phyloP scores from a whole-genome alignment of 129 eudicot species.

The Flaveria robusta region DNA sequence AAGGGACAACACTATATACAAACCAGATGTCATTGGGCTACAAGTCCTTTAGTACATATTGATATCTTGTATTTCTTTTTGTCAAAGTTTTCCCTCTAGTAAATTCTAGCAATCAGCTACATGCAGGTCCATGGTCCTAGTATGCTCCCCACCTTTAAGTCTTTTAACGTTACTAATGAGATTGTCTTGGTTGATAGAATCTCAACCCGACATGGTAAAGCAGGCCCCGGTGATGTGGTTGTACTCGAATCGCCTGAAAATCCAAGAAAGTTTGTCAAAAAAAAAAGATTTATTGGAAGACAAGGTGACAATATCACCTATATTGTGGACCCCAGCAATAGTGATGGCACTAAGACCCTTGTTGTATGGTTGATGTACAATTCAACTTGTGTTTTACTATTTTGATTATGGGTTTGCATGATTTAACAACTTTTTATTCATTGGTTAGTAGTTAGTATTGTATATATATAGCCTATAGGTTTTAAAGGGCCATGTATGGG shows the following conservation, averaged over 20 bases:
- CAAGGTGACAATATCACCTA: constrained; percentile 68
- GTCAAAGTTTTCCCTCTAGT: not conserved
- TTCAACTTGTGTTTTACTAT: constrained; percentile 1
- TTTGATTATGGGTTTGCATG: constrained; percentile 17
- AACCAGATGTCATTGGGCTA: too few species aligned
- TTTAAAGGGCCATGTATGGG: constrained; percentile 71
- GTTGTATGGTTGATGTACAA: constrained; percentile 44
- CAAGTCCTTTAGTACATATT: too few species aligned
- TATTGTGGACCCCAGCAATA: constrained; percentile 50
- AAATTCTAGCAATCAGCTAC: constrained; percentile 6
- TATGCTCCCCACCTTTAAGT: constrained; percentile 94
- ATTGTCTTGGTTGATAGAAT: constrained; percentile 53
- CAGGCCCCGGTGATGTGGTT: constrained; percentile 58
- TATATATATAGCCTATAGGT: constrained; percentile 45
- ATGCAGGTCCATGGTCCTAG: constrained; percentile 70
- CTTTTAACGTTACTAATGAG: constrained; percentile 44
- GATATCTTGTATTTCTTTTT: not conserved
- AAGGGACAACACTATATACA: too few species aligned
- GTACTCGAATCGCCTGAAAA: constrained; percentile 56
- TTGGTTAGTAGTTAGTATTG: constrained; percentile 2
- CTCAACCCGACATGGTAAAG: constrained; percentile 53
- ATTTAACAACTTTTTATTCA: not conserved
- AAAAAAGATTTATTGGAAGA: constrained; percentile 56
- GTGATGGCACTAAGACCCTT: constrained; percentile 50
- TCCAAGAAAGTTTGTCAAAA: constrained; percentile 53